These are phyloP conservation scores for Mycena epipterygia DNA, from an alignment of 768 basidiomycete species.

Conservation along the genomic window DNA sequence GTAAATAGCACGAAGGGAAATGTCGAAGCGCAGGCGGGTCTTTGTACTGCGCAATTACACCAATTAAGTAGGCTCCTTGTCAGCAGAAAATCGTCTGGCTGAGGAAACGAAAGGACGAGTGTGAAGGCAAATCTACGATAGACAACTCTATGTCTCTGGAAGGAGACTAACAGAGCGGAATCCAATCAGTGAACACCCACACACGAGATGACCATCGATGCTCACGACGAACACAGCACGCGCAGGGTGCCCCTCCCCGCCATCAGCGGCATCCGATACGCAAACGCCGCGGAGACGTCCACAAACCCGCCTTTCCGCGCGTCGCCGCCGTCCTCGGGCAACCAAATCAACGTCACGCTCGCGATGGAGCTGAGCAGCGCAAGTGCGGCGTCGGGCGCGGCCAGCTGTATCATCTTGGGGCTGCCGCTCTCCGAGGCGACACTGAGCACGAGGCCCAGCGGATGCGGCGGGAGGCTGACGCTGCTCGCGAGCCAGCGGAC, in stretches of 20 bases:
- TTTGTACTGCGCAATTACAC: no score
- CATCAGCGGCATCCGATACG: not conserved
- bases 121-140: no score
- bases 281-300: constrained; percentile 13
- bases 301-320: not conserved
- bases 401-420: not conserved
- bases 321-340: not conserved
- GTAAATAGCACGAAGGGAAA: no score
- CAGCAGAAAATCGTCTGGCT: no score
- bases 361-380: not conserved
- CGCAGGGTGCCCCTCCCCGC: constrained; percentile 4
- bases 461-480: not conserved
- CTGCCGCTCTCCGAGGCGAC: not conserved
- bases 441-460: constrained; percentile 3
- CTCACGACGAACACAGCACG: constrained; percentile 16
- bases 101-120: no score
- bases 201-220: not conserved
- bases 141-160: not conserved
- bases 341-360: not conserved
- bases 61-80: no score
- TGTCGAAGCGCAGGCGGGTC: no score
- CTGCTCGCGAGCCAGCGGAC: not conserved
- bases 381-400: not conserved
- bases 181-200: not conserved
- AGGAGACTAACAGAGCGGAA: no score